Conservation (phyloP, 805 yeast species). For the Metschnikowia reukaufii region DNA sequence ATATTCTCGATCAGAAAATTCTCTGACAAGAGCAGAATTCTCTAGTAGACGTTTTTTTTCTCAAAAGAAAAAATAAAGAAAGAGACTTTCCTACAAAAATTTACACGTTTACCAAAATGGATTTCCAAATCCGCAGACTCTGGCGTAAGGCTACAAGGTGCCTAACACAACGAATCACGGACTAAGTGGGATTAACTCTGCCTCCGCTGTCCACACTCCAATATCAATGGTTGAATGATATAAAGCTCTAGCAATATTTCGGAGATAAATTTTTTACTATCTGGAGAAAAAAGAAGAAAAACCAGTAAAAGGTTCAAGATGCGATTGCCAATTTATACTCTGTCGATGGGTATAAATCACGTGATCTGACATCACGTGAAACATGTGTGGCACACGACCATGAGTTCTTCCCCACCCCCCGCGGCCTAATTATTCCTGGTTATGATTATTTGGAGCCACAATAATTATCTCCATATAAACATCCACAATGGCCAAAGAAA, state of each 20-base stretch:
- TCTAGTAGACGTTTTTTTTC: too few relatives aligned
- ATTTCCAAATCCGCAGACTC: slow-evolving; percentile 6
- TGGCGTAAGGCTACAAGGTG: slow-evolving; percentile 2
- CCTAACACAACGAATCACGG: slow-evolving; percentile 10
- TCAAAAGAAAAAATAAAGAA: too few relatives aligned
- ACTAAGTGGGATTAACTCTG: slow-evolving; percentile 21
- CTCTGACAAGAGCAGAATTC: too few relatives aligned
- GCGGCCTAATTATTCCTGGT: not conserved
- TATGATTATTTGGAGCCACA: too few relatives aligned
- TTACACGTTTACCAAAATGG: not conserved
- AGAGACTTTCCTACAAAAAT: too few relatives aligned
- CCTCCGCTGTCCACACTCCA: slow-evolving; percentile 52
- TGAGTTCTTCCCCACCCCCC: slow-evolving; percentile 2
- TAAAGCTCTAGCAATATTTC: slow-evolving; percentile 44
- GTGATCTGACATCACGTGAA: slow-evolving; percentile 6
- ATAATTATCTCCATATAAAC: too few relatives aligned
- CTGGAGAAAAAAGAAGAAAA: slow-evolving; percentile 19
- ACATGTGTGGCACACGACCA: not conserved
- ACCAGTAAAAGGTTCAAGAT: not conserved
- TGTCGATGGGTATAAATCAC: not conserved
- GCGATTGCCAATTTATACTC: not conserved
- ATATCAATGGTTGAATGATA: slow-evolving; percentile 25
- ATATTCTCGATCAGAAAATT: too few relatives aligned
- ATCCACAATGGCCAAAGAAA: slow-evolving; percentile 18
- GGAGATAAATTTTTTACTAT: slow-evolving; percentile 33